Conservation (phyloP, 116 monocot genomes). For the Posidonia oceanica region DNA sequence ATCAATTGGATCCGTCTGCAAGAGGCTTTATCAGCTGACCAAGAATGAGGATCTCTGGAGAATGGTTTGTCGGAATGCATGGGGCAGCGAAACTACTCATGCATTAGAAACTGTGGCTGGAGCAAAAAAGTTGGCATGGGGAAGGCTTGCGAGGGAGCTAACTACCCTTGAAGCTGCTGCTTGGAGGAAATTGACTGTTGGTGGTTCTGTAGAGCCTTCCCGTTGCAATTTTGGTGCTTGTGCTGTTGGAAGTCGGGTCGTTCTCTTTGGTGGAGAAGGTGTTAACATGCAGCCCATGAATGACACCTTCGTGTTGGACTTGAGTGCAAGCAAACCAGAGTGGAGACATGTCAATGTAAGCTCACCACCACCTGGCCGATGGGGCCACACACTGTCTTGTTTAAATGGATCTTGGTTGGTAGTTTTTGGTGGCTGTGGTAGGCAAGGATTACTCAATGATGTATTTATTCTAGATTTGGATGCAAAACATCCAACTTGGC, state of each 20-base stretch:
- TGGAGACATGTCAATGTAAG: slow-evolving; percentile 72
- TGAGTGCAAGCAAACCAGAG: slow-evolving; percentile 50
- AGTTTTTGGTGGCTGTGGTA: slow-evolving; percentile 76
- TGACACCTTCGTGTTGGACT: slow-evolving; percentile 75
- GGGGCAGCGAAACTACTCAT: slow-evolving; percentile 58
- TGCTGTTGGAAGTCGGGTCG: slow-evolving; percentile 61
- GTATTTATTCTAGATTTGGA: slow-evolving; percentile 79
- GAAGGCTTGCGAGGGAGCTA: slow-evolving; percentile 55
- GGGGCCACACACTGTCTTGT: slow-evolving; percentile 74
- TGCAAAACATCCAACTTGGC: slow-evolving; percentile 70
- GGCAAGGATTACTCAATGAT: slow-evolving; percentile 68
- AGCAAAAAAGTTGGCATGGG: slow-evolving; percentile 55
- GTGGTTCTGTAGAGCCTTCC: slow-evolving; percentile 57
- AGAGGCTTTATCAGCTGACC: slow-evolving; percentile 35
- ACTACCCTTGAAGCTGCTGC: slow-evolving; percentile 66
- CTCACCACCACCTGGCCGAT: slow-evolving; percentile 74
- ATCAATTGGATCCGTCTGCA: slow-evolving; percentile 61
- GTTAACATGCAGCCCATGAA: slow-evolving; percentile 89
- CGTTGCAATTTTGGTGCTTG: slow-evolving; percentile 67
- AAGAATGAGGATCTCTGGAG: slow-evolving; percentile 74
- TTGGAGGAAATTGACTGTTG: slow-evolving; percentile 50
- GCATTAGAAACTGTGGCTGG: slow-evolving; percentile 47
- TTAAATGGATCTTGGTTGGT: slow-evolving; percentile 82
- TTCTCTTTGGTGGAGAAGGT: slow-evolving; percentile 67
- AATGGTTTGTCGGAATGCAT: slow-evolving; percentile 78